These are phyloP conservation scores for Mycena capillaripes DNA, from an alignment of 768 basidiomycete genomes.

Conservation along the genomic window DNA sequence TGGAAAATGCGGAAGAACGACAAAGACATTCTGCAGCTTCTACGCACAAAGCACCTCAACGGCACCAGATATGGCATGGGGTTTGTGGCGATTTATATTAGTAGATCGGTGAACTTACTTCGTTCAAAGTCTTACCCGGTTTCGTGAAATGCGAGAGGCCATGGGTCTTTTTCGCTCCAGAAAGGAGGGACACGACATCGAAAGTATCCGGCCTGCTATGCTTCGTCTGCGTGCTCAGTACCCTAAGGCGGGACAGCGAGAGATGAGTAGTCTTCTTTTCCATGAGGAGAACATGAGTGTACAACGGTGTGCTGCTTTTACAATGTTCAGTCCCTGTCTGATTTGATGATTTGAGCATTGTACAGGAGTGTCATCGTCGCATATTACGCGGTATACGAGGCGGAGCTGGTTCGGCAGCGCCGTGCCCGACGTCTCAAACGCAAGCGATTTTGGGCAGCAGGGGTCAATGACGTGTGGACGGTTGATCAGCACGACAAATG, in stretches of 20 bases:
- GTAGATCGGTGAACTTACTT: too few relatives aligned
- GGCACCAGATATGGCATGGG: slow-evolving; percentile 40
- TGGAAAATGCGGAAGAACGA: slow-evolving; percentile 44
- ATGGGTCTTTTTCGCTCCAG: slow-evolving; percentile 37
- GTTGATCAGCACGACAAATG: slow-evolving; percentile 64
- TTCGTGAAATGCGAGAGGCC: not conserved
- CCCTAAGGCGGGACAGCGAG: slow-evolving; percentile 43
- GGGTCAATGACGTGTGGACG: slow-evolving; percentile 53
- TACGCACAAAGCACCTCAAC: slow-evolving; percentile 40
- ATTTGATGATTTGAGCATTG: not conserved
- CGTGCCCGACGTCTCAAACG: slow-evolving; percentile 41
- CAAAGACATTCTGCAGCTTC: slow-evolving; percentile 39
- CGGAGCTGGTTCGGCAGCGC: slow-evolving; percentile 37
- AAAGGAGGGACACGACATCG: slow-evolving; percentile 39
- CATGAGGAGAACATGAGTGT: slow-evolving; percentile 43
- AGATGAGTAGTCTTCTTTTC: slow-evolving; percentile 39
- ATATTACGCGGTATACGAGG: slow-evolving; percentile 26
- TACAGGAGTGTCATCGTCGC: not conserved
- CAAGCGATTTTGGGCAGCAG: slow-evolving; percentile 53
- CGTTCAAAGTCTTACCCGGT: not conserved
- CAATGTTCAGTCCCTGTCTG: too few relatives aligned
- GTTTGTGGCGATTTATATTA: slow-evolving; percentile 26
- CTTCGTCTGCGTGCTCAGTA: slow-evolving; percentile 32
- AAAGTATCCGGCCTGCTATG: slow-evolving; percentile 38
- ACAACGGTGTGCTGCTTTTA: slow-evolving; percentile 33